Conservation (phyloP, 345 rosid genomes). For the Adansonia digitata region DNA sequence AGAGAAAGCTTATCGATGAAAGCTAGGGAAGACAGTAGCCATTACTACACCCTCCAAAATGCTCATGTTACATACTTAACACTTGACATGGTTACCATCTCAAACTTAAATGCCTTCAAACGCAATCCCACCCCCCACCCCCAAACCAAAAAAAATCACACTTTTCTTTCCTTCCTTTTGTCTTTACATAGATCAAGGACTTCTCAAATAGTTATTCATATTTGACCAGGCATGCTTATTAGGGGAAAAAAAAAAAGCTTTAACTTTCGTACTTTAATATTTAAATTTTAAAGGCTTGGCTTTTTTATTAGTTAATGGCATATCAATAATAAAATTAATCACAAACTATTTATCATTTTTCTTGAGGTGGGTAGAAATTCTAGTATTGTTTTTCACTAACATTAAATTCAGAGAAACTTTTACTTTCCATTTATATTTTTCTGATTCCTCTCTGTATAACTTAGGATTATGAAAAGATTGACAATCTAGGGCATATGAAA, state of each 20-base stretch:
- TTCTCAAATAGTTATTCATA: background rate
- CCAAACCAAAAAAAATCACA: too few species aligned
- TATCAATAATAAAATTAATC: background rate
- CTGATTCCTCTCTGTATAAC: background rate
- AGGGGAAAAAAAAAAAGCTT: background rate
- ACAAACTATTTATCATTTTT: background rate
- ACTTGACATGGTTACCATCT: background rate
- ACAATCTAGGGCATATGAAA: background rate
- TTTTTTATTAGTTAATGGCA: background rate
- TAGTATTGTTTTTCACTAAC: background rate
- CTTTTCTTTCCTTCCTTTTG: too few species aligned
- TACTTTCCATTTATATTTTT: background rate
- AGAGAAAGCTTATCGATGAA: background rate
- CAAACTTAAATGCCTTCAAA: background rate
- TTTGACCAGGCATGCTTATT: background rate
- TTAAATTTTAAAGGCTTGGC: too few species aligned
- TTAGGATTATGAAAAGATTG: background rate
- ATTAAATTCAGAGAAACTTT: conserved; percentile 1
- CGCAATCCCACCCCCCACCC: too few species aligned
- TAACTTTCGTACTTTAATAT: background rate
- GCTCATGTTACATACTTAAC: background rate
- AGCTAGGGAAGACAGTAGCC: background rate
- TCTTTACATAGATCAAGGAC: too few species aligned
- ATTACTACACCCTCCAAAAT: background rate
- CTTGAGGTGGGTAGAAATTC: background rate